These are phyloP conservation scores for Antitrichia curtipendula DNA, from an alignment of 225 moss, liverwort and hornwort genomes.

Conservation along the genomic window DNA sequence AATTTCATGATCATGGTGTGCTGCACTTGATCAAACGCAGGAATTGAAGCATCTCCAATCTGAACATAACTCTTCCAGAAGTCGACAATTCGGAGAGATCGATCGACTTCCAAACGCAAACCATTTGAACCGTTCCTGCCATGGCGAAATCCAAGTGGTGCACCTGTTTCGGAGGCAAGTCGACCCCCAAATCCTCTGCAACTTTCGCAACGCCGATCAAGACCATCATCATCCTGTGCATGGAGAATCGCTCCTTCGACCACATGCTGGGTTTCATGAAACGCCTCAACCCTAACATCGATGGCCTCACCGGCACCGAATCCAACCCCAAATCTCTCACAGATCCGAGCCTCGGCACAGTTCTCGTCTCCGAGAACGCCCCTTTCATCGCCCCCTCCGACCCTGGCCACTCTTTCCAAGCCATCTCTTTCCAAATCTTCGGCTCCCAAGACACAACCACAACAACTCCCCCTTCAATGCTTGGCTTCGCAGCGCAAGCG, in stretches of 20 bases:
- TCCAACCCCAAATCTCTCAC: slow-evolving; percentile 53
- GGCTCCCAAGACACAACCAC: slow-evolving; percentile 34
- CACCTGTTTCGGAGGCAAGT: slow-evolving; percentile 1
- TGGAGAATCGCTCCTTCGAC: slow-evolving; percentile 95
- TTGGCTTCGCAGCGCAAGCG: slow-evolving; percentile 64
- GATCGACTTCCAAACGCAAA: too few relatives aligned
- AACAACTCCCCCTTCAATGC: slow-evolving; percentile 49
- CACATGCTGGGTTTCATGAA: slow-evolving; percentile 77
- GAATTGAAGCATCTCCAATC: background rate
- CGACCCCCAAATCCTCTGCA: background rate
- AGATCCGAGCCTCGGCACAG: slow-evolving; percentile 20
- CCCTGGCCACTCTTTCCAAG: slow-evolving; percentile 65
- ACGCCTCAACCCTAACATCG: slow-evolving; percentile 29
- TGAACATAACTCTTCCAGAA: background rate
- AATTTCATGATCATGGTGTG: background rate
- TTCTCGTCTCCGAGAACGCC: slow-evolving; percentile 41
- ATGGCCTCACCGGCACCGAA: slow-evolving; percentile 64
- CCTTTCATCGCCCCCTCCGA: slow-evolving; percentile 47
- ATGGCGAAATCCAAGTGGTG: slow-evolving; percentile 15
- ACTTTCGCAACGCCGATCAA: slow-evolving; percentile 46
- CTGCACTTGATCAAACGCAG: background rate
- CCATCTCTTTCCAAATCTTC: slow-evolving; percentile 56
- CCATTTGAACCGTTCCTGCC: background rate
- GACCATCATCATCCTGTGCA: slow-evolving; percentile 68
- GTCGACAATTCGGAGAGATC: background rate